Evolutionary conservation across 208 protist genomes (phyloP).

Genomic region (Tritrichomonas foetus): DNA sequence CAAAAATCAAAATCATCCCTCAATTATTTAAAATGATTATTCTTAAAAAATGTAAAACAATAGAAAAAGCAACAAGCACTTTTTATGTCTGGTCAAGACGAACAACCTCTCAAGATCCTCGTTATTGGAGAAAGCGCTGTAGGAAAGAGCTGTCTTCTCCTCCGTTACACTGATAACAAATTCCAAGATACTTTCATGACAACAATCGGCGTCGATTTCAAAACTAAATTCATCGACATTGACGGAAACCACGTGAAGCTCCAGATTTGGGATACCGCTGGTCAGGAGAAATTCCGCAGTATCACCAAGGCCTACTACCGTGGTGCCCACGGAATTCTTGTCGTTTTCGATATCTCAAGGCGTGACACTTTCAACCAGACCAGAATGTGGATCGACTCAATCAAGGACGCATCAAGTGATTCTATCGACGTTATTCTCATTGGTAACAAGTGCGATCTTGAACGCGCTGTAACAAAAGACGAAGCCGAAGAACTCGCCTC

Average conservation of each 20-base stretch:
- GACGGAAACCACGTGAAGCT: constrained; percentile 52
- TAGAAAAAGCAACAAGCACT: too few relatives aligned
- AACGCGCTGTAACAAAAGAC: not conserved
- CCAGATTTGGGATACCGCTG: constrained; percentile 55
- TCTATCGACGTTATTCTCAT: constrained; percentile 96
- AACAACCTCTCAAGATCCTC: constrained; percentile 67
- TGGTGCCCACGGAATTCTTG: constrained; percentile 90
- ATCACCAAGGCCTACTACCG: constrained; percentile 84
- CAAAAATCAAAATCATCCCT: too few relatives aligned
- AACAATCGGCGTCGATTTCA: constrained; percentile 92
- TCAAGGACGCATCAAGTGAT: constrained; percentile 89
- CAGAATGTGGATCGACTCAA: constrained; percentile 80
- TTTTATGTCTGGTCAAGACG: not conserved
- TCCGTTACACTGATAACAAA: constrained; percentile 97
- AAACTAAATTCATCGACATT: constrained; percentile 57
- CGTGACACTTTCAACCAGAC: constrained; percentile 63
- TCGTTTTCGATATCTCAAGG: constrained; percentile 71
- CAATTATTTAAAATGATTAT: too few relatives aligned
- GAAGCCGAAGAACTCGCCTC: not conserved
- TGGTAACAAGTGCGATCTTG: constrained; percentile 87
- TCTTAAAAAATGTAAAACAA: too few relatives aligned
- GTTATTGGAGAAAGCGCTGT: constrained; percentile 88
- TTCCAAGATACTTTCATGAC: constrained; percentile 98
- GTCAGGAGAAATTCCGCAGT: constrained; percentile 80
- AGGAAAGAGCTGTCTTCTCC: constrained; percentile 95